phyloP scores from a whole-genome alignment of 2,329 filamentous ascomycete species.

The Chaetomium globosum region DNA sequence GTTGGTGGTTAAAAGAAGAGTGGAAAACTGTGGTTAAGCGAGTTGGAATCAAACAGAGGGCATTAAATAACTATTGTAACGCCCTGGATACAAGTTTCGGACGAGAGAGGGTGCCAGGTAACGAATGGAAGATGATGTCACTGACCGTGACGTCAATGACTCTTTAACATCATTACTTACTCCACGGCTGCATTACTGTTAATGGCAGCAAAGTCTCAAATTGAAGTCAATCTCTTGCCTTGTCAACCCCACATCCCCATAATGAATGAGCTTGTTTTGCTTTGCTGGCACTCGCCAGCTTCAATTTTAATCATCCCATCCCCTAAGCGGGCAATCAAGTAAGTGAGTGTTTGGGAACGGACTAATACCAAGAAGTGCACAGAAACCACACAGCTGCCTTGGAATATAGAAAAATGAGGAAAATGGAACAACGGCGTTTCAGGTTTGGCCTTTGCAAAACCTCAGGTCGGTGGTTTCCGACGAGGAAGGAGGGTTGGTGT shows the following conservation, averaged over 20 bases:
- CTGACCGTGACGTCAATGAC: constrained; percentile 1
- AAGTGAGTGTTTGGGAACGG: no score
- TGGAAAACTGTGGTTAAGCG: neutral
- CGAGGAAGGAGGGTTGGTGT: neutral
- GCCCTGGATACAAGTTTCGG: neutral
- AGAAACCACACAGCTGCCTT: neutral
- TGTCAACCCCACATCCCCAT: neutral
- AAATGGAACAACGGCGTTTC: no score
- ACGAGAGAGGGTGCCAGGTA: neutral
- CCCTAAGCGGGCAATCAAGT: neutral
- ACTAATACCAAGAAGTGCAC: neutral
- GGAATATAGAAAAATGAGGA: neutral
- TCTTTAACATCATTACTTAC: neutral
- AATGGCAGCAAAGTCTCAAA: no score
- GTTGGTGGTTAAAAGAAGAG: neutral
- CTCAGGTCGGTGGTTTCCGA: neutral
- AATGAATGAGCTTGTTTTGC: neutral
- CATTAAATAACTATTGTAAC: neutral
- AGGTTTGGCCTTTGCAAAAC: neutral
- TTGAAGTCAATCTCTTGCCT: no score
- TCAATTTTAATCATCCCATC: no score
- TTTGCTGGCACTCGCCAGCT: neutral
- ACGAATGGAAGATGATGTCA: constrained; percentile 6
- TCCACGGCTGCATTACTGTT: neutral
- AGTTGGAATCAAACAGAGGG: neutral